Evolutionary conservation across 768 basidiomycete species (phyloP), one percentile per base, ranked within the genome.

Genomic region (Suillus lakei): DNA sequence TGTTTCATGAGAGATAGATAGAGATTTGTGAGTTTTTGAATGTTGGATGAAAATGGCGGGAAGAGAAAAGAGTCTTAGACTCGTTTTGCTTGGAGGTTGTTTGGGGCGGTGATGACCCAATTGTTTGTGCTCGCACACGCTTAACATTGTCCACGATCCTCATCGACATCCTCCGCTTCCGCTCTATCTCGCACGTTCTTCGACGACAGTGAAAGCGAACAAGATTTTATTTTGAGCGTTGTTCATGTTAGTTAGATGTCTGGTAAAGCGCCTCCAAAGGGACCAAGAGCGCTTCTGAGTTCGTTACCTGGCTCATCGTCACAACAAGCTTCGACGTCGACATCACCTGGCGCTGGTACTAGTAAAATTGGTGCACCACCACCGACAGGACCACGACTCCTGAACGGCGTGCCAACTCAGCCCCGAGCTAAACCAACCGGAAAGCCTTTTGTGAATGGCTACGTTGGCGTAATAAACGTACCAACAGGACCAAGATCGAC

Each of bases 191-290:
- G 21, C 44, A 64, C 28, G 59, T 61, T 70, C 39, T 63, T 59
- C 44, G 63, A 62, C 41, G 68, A 64, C 61, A 56, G 36, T 34
- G 48, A 55, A 55, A n/a, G 18, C 54, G 58, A 59, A 59, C 38
- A 59, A 59, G 23, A 41, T 59, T 59, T 18, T 59, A 59, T 59
- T 41, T 53, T n/a, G 58, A 59, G 58, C 41, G 18, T 62, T 64
- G 60, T 43, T 63, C 60, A 62, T 64, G 63, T 64, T 63, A 59
- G 63, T 44, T 59, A 62, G 63, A 91, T 92, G 91, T 91, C 91
- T 77, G 90, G 91, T 73, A 91, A 89, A 81, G 88, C 86, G 60
- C 91, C 91, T 70, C 91, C 91, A 69, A 85, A 82, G 69, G 91
- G 91, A 63, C 91, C 91, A 54, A 80, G 91, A 66, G 91, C 91